A percentile compares a stretch with the other conserved stretches of the same genome.
Evolutionary conservation across 139 green algal genomes (phyloP).

Genomic region (Chara braunii): DNA sequence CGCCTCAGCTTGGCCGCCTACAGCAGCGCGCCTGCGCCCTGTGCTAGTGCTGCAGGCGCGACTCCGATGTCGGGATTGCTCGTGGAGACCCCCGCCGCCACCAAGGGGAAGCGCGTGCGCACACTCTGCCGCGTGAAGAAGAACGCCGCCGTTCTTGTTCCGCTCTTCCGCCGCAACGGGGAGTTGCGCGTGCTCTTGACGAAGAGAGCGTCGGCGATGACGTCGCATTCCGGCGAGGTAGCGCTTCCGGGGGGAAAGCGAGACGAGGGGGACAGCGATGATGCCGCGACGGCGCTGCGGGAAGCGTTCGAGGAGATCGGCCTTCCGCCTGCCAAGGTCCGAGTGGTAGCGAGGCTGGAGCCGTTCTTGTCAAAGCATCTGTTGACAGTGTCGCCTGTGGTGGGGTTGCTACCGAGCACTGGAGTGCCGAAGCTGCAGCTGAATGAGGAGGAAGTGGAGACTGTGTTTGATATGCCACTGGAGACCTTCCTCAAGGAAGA

Average conservation of each 20-base stretch:
- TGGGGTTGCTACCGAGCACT: slow-evolving; percentile 11
- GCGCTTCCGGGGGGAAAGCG: slow-evolving; percentile 33
- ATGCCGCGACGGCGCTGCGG: slow-evolving; percentile 29
- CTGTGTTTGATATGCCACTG: slow-evolving; percentile 26
- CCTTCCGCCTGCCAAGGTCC: slow-evolving; percentile 7
- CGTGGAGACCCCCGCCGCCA: too few species aligned
- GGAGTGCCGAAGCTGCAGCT: slow-evolving; percentile 9
- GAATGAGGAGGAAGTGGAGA: slow-evolving; percentile 29
- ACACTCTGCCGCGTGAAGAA: too few species aligned
- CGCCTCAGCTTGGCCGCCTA: too few species aligned
- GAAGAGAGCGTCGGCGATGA: slow-evolving; percentile 13
- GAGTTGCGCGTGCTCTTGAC: slow-evolving; percentile 32
- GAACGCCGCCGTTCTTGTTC: slow-evolving; percentile 32
- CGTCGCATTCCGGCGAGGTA: slow-evolving; percentile 35
- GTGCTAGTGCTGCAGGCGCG: too few species aligned
- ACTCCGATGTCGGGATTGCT: too few species aligned
- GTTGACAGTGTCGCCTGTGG: slow-evolving; percentile 31
- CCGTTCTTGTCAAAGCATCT: slow-evolving; percentile 41
- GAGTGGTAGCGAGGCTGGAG: slow-evolving; percentile 23
- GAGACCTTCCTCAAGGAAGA: slow-evolving; percentile 33
- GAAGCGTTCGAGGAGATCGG: slow-evolving; percentile 39
- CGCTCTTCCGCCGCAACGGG: slow-evolving; percentile 23
- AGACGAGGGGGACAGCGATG: slow-evolving; percentile 23
- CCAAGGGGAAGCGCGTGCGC: too few species aligned
- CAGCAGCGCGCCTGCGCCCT: too few species aligned